These are phyloP conservation scores for Yarrowia divulgata DNA, from an alignment of 805 yeast genomes.

Conservation along the genomic window DNA sequence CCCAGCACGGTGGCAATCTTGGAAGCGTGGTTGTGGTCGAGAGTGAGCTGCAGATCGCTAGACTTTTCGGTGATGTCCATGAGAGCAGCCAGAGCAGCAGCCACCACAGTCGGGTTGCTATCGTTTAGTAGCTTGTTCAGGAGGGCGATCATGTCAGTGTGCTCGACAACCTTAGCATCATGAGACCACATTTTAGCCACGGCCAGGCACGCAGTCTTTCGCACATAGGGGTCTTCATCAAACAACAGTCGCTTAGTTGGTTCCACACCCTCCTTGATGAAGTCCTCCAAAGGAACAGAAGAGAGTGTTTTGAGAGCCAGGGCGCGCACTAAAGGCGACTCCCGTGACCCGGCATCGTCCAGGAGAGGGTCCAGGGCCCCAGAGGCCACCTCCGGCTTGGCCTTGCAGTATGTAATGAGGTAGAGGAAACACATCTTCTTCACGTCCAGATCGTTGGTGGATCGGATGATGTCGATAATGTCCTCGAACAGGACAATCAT, in stretches of 20 bases:
- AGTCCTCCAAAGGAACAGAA: slow-evolving; percentile 63
- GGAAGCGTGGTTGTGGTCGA: slow-evolving; percentile 59
- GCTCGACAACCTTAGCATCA: slow-evolving; percentile 57
- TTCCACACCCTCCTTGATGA: slow-evolving; percentile 56
- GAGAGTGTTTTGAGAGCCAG: slow-evolving; percentile 71
- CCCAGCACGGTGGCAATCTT: slow-evolving; percentile 54
- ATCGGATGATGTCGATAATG: slow-evolving; percentile 53
- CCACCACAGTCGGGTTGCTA: slow-evolving; percentile 64
- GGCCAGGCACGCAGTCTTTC: slow-evolving; percentile 73
- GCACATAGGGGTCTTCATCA: slow-evolving; percentile 64
- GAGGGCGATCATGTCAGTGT: slow-evolving; percentile 55
- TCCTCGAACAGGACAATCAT: slow-evolving; percentile 72
- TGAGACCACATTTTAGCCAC: slow-evolving; percentile 71
- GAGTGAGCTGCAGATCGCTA: slow-evolving; percentile 58
- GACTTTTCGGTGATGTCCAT: slow-evolving; percentile 67
- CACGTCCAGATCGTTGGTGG: slow-evolving; percentile 70
- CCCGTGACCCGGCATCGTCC: slow-evolving; percentile 58
- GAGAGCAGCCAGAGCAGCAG: slow-evolving; percentile 75
- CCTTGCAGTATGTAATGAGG: slow-evolving; percentile 64
- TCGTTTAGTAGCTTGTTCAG: slow-evolving; percentile 66
- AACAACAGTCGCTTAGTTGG: slow-evolving; percentile 52
- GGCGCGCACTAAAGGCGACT: slow-evolving; percentile 60
- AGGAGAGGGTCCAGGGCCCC: slow-evolving; percentile 64
- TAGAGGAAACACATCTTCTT: slow-evolving; percentile 75
- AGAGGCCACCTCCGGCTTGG: slow-evolving; percentile 62